phyloP scores from a whole-genome alignment of 23 red algal species.

The Gracilaria domingensis region DNA sequence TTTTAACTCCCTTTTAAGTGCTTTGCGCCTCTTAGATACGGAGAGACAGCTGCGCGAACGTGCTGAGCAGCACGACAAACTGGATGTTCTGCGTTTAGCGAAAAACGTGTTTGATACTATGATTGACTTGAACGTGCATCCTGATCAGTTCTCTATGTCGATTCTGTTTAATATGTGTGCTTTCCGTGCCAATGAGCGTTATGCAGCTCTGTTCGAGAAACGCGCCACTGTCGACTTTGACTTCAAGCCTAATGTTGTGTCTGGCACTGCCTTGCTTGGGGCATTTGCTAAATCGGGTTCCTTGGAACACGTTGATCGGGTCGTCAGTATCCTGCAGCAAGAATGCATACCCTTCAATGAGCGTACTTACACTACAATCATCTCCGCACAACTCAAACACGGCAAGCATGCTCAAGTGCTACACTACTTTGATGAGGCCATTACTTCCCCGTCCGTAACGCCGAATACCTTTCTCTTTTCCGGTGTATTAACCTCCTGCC shows the following conservation, averaged over 20 bases:
- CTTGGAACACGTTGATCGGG: conserved; percentile 34
- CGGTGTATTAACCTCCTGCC: conserved; percentile 46
- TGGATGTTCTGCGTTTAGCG: conserved; percentile 22
- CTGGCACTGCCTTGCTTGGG: conserved; percentile 46
- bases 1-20: conserved; percentile 33
- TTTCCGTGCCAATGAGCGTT: background rate
- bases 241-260: conserved; percentile 51
- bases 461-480: conserved; percentile 63
- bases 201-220: conserved; percentile 18
- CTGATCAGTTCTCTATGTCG: conserved; percentile 72
- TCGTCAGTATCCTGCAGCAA: conserved; percentile 28
- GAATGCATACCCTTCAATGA: conserved; percentile 34
- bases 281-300: conserved; percentile 33
- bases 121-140: conserved; percentile 1
- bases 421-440: conserved; percentile 20
- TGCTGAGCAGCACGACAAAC: background rate
- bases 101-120: conserved; percentile 37
- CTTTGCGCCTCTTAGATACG: background rate
- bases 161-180: conserved; percentile 67
- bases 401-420: conserved; percentile 61
- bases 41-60: background rate
- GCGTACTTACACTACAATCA: conserved; percentile 59
- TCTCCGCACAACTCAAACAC: conserved; percentile 35
- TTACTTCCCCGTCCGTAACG: conserved; percentile 17
- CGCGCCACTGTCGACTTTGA: conserved; percentile 13